These are phyloP conservation scores for Magnusiomyces tetraspermus DNA, from an alignment of 1,139 yeast genomes.

Conservation along the genomic window DNA sequence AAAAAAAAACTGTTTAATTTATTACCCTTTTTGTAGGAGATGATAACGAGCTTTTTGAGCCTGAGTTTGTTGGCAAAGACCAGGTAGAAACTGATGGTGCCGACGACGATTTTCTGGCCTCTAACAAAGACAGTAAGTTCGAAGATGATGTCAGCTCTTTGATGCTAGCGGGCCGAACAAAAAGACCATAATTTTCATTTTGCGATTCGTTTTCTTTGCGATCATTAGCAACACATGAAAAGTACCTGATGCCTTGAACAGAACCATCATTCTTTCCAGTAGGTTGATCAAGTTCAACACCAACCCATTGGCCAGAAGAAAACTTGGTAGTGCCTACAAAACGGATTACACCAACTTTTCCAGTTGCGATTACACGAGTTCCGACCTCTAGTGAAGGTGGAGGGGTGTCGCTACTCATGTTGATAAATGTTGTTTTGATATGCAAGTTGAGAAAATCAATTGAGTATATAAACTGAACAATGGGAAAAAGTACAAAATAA, in stretches of 20 bases:
- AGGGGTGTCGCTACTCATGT: neutral
- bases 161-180: constrained; percentile 24
- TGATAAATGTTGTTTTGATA: too few species aligned
- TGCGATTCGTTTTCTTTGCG: constrained; percentile 10
- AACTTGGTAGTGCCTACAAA: constrained; percentile 42
- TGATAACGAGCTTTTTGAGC: neutral
- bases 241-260: constrained; percentile 51
- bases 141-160: neutral
- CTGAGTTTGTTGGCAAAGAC: neutral
- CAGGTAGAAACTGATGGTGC: neutral
- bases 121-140: neutral
- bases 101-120: neutral
- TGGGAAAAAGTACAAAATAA: too few species aligned
- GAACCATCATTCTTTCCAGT: constrained; percentile 66
- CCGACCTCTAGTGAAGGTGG: neutral
- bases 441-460: too few species aligned
- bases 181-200: constrained; percentile 39
- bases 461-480: too few species aligned
- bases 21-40: neutral
- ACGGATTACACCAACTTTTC: constrained; percentile 24
- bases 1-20: neutral
- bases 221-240: constrained; percentile 35
- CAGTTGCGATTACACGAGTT: constrained; percentile 20
- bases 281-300: constrained; percentile 50
- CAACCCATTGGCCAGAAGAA: constrained; percentile 58